Evolutionary conservation across 257 asterid genomes (phyloP), one percentile per base, ranked within the genome.

Genomic region (Solanum chiquidenum): DNA sequence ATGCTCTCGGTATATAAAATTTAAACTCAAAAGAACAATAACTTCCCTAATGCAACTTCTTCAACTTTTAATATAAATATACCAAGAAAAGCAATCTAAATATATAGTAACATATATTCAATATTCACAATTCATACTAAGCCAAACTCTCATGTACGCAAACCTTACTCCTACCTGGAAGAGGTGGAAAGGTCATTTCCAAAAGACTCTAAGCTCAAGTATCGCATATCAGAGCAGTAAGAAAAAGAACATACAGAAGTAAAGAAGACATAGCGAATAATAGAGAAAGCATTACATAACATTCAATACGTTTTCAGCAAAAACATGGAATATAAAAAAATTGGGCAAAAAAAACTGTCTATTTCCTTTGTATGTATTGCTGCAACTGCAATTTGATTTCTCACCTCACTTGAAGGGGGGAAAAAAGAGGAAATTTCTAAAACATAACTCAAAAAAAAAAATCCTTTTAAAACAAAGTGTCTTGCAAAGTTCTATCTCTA

Each of bases 381-480:
- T 44, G 88, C 76, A 58, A 58, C 88, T 86, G 90, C 88, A 83
- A 86, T 66, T 35, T 49, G 86, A 86, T 79, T 79, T 77, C 86
- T 86, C 88, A 86, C 76, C 88, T 86, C 88, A 77, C 88, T 86
- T 60, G 27, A 46, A 37, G 31, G 44, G 71, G 21, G 2, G 40
- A 88, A 76, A 74, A 69, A 88, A 33, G 76, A 85, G 62, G 71
- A 44, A 77, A 77, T 37, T 42, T 37, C 88, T 58, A 84, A 88
- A 37, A 79, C 69, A 72, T n/a, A 79, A 86, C 88, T 74, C 66
- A 44, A 79, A 87, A 77, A 9, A 31, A 49, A 49, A 46, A 2
- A 83, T 79, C 82, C 29, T 34, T 33, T 77, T 62, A 42, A 79
- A 35, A 64, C 18, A 66, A 74, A 88, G 86, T 75, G 42, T 29